phyloP scores from a whole-genome alignment of 2,329 filamentous ascomycete genomes.

The Rhynchosporium secalis region DNA sequence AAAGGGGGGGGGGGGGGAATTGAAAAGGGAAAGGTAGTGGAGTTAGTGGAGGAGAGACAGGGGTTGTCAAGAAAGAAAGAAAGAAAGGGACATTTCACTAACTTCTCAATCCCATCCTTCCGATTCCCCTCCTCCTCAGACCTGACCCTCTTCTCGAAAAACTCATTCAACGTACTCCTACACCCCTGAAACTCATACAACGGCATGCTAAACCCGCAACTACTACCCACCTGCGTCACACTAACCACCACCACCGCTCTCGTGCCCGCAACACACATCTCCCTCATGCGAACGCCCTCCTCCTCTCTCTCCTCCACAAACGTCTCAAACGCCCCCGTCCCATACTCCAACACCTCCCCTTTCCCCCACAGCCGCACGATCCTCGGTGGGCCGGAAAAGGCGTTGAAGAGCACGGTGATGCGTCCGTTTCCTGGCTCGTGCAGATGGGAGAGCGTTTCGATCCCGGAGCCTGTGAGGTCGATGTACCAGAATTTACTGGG shows the following conservation, averaged over 20 bases:
- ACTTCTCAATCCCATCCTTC: conserved; percentile 31
- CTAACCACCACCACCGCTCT: conserved; percentile 28
- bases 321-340: conserved; percentile 17
- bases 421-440: conserved; percentile 29
- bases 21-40: background rate
- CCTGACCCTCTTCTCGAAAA: conserved; percentile 28
- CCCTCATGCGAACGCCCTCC: conserved; percentile 9
- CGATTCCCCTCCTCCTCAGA: conserved; percentile 24
- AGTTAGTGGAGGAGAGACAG: no score
- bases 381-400: conserved; percentile 27
- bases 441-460: conserved; percentile 29
- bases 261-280: conserved; percentile 16
- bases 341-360: conserved; percentile 31
- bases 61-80: background rate
- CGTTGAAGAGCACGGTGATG: conserved; percentile 29
- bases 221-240: conserved; percentile 29
- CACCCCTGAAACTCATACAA: conserved; percentile 27
- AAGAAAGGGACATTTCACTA: background rate
- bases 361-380: conserved; percentile 30
- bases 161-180: conserved; percentile 28
- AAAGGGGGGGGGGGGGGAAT: background rate
- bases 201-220: conserved; percentile 30
- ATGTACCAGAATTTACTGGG: conserved; percentile 28
- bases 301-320: conserved; percentile 27
- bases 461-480: conserved; percentile 29